phyloP scores from a whole-genome alignment of 169 alveolate genomes.

The Eimeria nieschulzi region DNA sequence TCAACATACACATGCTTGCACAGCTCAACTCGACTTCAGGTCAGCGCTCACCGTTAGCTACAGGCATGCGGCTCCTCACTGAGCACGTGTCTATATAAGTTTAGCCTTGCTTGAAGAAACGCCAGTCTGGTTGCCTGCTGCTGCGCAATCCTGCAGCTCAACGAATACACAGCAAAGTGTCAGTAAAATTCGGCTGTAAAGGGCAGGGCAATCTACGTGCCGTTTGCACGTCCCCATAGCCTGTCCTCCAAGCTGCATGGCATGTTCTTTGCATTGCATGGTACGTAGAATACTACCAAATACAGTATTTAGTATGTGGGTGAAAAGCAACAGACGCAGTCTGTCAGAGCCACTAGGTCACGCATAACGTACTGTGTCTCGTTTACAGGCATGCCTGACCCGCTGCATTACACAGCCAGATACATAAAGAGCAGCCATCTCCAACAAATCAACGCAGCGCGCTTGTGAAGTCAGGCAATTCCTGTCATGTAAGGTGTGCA shows the following conservation, averaged over 20 bases:
- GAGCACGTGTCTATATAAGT: slow-evolving; percentile 49
- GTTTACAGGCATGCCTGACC: background rate
- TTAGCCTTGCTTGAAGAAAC: slow-evolving; percentile 49
- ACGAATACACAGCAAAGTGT: background rate
- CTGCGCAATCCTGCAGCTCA: slow-evolving; percentile 4
- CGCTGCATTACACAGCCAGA: background rate
- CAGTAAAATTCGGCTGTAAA: background rate
- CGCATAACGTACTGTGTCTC: background rate
- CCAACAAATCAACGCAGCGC: background rate
- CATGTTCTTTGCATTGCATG: no score
- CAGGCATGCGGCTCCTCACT: slow-evolving; percentile 16
- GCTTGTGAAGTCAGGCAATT: background rate
- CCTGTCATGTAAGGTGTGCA: background rate
- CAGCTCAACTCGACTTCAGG: background rate
- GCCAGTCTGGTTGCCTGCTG: slow-evolving; percentile 31
- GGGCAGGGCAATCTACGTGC: no score
- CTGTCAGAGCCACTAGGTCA: no score
- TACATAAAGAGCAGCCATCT: background rate
- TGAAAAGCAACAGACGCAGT: no score
- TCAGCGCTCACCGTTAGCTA: background rate
- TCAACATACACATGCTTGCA: no score
- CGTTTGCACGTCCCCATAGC: no score
- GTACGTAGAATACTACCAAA: no score
- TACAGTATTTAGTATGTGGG: no score
- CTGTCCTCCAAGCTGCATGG: no score